phyloP scores from a whole-genome alignment of 768 basidiomycete species.

The Phylloporus arenicola region DNA sequence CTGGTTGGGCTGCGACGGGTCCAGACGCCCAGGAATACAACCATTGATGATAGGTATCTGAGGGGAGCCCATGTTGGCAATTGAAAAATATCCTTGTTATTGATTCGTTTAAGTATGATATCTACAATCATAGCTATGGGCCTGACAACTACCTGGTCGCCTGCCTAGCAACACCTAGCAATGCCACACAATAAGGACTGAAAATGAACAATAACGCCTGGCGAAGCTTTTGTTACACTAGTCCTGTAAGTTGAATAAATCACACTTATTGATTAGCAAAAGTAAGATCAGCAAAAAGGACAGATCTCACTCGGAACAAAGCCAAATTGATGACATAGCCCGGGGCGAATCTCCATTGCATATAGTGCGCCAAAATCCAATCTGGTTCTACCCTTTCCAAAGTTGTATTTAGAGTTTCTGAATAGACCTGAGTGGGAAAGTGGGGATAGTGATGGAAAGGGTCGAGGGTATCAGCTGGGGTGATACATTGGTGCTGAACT shows the following conservation, averaged over 20 bases:
- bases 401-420: not conserved
- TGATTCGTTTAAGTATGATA: no score
- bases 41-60: not conserved
- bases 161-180: no score
- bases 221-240: not conserved
- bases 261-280: no score
- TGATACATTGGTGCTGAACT: not conserved
- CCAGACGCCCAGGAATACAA: not conserved
- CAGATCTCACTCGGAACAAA: not conserved
- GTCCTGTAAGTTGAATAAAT: not conserved
- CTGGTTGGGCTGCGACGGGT: not conserved
- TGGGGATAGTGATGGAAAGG: conserved; percentile 7
- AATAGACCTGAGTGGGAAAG: conserved; percentile 4
- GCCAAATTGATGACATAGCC: not conserved
- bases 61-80: no score
- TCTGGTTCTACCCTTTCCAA: not conserved
- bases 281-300: no score
- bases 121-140: no score
- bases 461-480: not conserved
- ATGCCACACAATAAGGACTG: no score
- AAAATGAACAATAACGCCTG: no score
- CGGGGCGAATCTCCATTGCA: not conserved
- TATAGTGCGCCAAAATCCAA: not conserved
- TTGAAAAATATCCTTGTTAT: no score
- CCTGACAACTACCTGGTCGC: no score